Evolutionary conservation across 345 rosid species (phyloP).

Genomic region (Bruguiera gymnorhiza): DNA sequence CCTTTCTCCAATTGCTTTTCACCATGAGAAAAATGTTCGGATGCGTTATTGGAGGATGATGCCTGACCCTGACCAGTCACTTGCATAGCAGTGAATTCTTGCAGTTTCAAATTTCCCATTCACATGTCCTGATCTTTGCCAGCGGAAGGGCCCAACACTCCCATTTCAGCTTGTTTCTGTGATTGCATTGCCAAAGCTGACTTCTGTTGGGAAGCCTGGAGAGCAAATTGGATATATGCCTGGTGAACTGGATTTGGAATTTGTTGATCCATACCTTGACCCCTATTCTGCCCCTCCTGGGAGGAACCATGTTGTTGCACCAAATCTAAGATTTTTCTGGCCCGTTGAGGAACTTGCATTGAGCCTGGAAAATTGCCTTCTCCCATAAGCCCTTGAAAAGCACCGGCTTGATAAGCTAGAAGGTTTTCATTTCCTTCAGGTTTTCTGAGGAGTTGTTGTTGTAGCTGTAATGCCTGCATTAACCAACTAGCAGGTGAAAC

Average conservation of each 20-base stretch:
- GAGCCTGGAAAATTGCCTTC: constrained; percentile 65
- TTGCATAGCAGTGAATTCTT: constrained; percentile 72
- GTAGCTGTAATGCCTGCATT: constrained; percentile 60
- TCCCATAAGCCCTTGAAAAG: constrained; percentile 66
- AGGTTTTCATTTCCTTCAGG: constrained; percentile 68
- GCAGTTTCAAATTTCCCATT: constrained; percentile 70
- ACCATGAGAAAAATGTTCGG: constrained; percentile 58
- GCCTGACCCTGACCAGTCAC: constrained; percentile 71
- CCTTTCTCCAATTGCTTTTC: constrained; percentile 68
- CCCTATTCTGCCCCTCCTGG: constrained; percentile 68
- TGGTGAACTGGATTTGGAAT: constrained; percentile 70
- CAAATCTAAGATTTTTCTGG: constrained; percentile 72
- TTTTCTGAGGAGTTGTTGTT: constrained; percentile 51
- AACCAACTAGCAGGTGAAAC: background rate
- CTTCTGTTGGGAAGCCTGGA: constrained; percentile 63
- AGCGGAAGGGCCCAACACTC: constrained; percentile 46
- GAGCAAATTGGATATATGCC: constrained; percentile 78
- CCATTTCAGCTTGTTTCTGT: constrained; percentile 78
- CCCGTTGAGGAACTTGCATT: constrained; percentile 75
- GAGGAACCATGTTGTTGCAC: constrained; percentile 55
- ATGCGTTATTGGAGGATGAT: constrained; percentile 64
- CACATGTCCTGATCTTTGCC: constrained; percentile 68
- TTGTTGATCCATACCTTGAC: constrained; percentile 60
- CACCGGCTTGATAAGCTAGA: constrained; percentile 75
- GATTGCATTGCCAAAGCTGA: constrained; percentile 46